Evolutionary conservation across 2,329 filamentous ascomycete genomes (phyloP).

Genomic region (Alternaria tenuissima): DNA sequence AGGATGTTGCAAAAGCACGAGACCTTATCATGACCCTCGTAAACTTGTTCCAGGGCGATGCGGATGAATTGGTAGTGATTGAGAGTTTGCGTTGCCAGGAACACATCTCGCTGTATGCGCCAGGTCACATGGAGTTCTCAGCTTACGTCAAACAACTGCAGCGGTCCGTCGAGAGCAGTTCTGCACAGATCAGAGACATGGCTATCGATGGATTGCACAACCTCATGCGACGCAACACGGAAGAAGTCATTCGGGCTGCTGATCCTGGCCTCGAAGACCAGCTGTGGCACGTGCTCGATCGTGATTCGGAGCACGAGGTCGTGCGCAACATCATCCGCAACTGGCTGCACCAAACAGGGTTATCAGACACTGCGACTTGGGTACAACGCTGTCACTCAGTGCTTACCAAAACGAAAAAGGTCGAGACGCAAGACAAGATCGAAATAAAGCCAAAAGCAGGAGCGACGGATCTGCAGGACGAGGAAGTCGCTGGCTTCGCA

Average conservation of each 20-base stretch:
- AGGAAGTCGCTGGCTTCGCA: slow-evolving; percentile 96
- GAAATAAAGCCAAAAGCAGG: slow-evolving; percentile 59
- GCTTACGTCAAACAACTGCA: slow-evolving; percentile 87
- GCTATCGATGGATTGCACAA: slow-evolving; percentile 91
- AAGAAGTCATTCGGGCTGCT: slow-evolving; percentile 80
- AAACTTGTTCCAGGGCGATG: slow-evolving; percentile 79
- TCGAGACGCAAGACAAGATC: slow-evolving; percentile 63
- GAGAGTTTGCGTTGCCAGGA: slow-evolving; percentile 86
- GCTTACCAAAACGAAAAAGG: slow-evolving; percentile 83
- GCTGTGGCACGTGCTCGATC: slow-evolving; percentile 88
- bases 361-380: slow-evolving; percentile 83
- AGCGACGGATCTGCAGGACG: slow-evolving; percentile 85
- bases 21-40: slow-evolving; percentile 91
- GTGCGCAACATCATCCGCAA: slow-evolving; percentile 89
- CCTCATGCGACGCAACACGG: slow-evolving; percentile 90
- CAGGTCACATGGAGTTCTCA: slow-evolving; percentile 82
- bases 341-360: slow-evolving; percentile 90
- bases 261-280: slow-evolving; percentile 85
- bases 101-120: slow-evolving; percentile 90
- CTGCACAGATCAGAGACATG: slow-evolving; percentile 75
- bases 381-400: slow-evolving; percentile 87
- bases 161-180: slow-evolving; percentile 74
- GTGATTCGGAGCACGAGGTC: slow-evolving; percentile 75
- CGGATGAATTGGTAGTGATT: slow-evolving; percentile 73
- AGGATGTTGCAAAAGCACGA: slow-evolving; percentile 89